Base-by-base conservation (phyloP, 192 early-diverging fungal species). In the Coemansia sp. region DNA sequence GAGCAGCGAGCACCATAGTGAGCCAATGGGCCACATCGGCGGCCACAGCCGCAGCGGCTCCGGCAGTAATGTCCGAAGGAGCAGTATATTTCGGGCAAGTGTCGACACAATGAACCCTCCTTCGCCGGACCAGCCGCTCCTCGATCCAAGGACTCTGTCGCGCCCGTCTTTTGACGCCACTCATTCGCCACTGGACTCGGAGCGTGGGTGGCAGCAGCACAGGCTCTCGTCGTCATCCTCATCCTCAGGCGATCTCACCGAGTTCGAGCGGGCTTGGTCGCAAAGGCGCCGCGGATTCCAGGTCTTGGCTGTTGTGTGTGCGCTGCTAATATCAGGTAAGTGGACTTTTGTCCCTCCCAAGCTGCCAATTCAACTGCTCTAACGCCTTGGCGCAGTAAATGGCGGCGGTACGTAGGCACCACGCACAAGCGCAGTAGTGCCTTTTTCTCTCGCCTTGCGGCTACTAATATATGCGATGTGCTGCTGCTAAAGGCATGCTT, bases 301-400 rank as follows among this genome's bases (percentile, higher is more conserved):
- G 73, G 23, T 82, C 2, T 51, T 88, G 65, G 87, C 87, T 21
- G 80, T 87, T 20, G 51, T 72, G 1, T 89, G 86, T 61, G 84
- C 81, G 26, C 72, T 89, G 43, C 84, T 86, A 30, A 80, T 89
- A 61, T 82, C 86, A 64, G 79, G 87, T 86, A 86, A 48, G 77
- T 70, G 12, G 20, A 29, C 21, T 18, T n/a, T 46, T 20, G 7
- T 12, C 7, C 43, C 8, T 51, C 21, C 48, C 20, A 40, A 51
- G 20, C 39, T 39, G 51, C 57, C 35, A 23, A 58, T 59, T 45
- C 51, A 34, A 48, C 12, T 30, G 26, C 51, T 18, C 8, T 26
- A 51, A 21, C 18, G 23, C 48, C 25, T 23, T 1, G 23, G 15
- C 7, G 48, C 48, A 51, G 48, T 51, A 51, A 13, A 51, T 51